Conservation (phyloP, 495 filamentous ascomycete genomes). For the Aspergillus heteromorphus region DNA sequence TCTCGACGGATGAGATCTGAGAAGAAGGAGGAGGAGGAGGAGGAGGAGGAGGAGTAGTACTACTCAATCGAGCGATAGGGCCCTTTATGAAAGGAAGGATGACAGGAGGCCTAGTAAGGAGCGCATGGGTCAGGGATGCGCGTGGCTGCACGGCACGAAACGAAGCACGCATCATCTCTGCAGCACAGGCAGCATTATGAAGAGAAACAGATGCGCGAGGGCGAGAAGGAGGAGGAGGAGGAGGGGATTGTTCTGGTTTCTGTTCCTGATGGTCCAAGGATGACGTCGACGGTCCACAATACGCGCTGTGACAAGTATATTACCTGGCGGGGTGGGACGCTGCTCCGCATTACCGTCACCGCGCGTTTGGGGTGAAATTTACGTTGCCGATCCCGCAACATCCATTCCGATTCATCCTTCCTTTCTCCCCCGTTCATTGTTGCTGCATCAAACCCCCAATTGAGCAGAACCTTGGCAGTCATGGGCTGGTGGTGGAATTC, state of each 20-base stretch:
- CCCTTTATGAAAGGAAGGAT: neutral
- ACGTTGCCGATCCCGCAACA: constrained; percentile 1
- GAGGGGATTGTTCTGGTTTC: too few relatives aligned
- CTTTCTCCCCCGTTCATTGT: neutral
- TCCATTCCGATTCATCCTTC: constrained; percentile 3
- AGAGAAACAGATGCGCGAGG: neutral
- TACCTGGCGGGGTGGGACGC: neutral
- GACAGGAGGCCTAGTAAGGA: neutral
- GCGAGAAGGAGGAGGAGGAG: neutral
- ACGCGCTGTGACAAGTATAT: neutral
- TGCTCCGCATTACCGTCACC: neutral
- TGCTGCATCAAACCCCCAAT: neutral
- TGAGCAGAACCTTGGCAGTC: neutral
- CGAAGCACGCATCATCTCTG: constrained; percentile 15
- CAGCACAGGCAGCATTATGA: constrained; percentile 9
- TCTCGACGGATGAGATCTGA: constrained; percentile 23
- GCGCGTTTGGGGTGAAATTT: constrained; percentile 2
- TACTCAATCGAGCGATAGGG: constrained; percentile 5
- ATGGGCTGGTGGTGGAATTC: constrained; percentile 52
- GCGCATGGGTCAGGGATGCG: neutral
- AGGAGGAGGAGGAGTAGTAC: constrained; percentile 13
- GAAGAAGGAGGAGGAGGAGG: too few relatives aligned
- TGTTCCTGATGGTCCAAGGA: neutral
- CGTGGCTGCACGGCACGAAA: constrained; percentile 4
- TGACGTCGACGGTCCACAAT: constrained; percentile 14